These are phyloP conservation scores for Amanita pseudoporphyria DNA, from an alignment of 768 basidiomycete species.

Conservation along the genomic window DNA sequence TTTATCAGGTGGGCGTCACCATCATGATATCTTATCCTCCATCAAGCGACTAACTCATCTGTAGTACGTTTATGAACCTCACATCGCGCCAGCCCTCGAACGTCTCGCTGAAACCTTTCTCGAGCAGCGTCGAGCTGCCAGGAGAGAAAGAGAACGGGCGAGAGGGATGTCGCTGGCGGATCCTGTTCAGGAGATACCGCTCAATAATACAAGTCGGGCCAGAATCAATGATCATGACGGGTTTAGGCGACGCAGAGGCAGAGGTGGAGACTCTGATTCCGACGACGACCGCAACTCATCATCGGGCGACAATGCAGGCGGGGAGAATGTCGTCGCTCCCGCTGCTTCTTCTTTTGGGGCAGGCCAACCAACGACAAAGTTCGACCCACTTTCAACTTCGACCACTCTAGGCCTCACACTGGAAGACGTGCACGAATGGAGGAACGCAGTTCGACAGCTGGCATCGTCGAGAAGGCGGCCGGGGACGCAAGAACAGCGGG, in stretches of 20 bases:
- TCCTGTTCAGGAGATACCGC: constrained; percentile 2
- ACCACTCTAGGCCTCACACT: background rate
- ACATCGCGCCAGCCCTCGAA: constrained; percentile 5
- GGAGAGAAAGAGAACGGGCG: background rate
- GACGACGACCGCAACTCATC: too few relatives aligned
- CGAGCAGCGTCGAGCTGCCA: background rate
- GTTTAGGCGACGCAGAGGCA: background rate
- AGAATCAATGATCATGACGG: background rate
- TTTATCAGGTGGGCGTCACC: too few relatives aligned
- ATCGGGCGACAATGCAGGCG: too few relatives aligned
- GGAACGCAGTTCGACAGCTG: background rate
- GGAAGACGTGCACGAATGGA: constrained; percentile 4
- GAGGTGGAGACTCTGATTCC: background rate
- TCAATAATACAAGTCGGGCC: background rate
- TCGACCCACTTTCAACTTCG: background rate
- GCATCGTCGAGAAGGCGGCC: background rate
- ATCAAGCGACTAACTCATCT: background rate
- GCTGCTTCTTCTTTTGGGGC: too few relatives aligned
- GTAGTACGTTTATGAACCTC: constrained; percentile 5
- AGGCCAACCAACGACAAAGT: too few relatives aligned
- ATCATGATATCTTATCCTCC: background rate
- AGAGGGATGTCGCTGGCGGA: background rate
- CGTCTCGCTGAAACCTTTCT: constrained; percentile 3
- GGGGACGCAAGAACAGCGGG: background rate
- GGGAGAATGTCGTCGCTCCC: too few relatives aligned